Evolutionary conservation across 1,284 basidiomycete genomes (phyloP).

Genomic region (Lignosus rhinocerotis): DNA sequence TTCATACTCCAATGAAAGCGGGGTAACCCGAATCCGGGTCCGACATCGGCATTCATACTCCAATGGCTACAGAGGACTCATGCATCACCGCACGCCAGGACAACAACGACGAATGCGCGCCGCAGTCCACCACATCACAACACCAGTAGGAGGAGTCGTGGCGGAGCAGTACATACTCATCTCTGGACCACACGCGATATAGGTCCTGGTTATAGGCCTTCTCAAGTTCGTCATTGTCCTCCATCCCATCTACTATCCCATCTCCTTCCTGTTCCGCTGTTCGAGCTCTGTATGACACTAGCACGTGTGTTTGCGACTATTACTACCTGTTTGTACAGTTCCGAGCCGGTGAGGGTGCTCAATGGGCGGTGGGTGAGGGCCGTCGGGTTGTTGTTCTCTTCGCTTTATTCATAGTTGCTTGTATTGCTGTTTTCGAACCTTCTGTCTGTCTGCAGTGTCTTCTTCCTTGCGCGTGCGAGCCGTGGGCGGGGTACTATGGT

Average conservation of each 20-base stretch:
- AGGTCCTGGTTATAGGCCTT: not conserved
- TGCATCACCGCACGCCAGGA: conserved; percentile 21
- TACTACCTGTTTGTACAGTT: not conserved
- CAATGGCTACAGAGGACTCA: conserved; percentile 19
- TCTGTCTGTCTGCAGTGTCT: not conserved
- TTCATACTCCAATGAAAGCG: no score
- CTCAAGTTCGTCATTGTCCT: not conserved
- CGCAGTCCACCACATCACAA: not conserved
- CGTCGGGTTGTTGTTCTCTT: conserved; percentile 9
- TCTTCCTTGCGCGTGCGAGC: not conserved
- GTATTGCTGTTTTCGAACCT: conserved; percentile 16
- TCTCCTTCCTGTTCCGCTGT: not conserved
- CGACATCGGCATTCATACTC: conserved; percentile 12
- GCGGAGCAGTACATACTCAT: conserved; percentile 25
- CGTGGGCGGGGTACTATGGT: not conserved
- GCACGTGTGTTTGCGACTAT: conserved; percentile 16
- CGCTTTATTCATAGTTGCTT: conserved; percentile 26
- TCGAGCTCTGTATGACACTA: conserved; percentile 18
- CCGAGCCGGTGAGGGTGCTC: not conserved
- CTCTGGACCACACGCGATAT: conserved; percentile 23
- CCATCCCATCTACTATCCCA: not conserved
- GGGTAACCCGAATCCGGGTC: conserved; percentile 2
- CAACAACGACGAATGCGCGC: not conserved
- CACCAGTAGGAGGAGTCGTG: conserved; percentile 22
- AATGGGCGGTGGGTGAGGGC: not conserved